These are phyloP conservation scores for Orbilia javanica DNA, from an alignment of 2,329 filamentous ascomycete species.

Conservation along the genomic window DNA sequence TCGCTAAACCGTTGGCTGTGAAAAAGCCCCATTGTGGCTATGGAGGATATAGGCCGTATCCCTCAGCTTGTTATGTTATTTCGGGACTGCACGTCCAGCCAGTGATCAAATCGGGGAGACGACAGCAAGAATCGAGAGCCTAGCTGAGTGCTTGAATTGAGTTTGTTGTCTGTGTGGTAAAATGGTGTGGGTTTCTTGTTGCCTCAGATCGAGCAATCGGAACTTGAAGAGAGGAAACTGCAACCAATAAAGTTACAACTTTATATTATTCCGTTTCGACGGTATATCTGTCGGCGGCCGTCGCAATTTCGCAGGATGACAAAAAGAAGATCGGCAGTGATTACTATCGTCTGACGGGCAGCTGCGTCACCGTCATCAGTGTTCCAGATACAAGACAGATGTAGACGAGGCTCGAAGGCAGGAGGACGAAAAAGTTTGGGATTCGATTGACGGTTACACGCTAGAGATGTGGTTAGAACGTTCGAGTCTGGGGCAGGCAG, in stretches of 20 bases:
- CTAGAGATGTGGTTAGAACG: not conserved
- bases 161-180: slow-evolving; percentile 19
- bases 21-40: slow-evolving; percentile 49
- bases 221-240: not conserved
- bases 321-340: not conserved
- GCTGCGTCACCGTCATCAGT: slow-evolving; percentile 12
- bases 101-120: not conserved
- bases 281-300: no score
- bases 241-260: no score
- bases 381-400: not conserved
- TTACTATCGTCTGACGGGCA: slow-evolving; percentile 15
- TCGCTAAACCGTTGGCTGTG: slow-evolving; percentile 49
- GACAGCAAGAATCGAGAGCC: no score
- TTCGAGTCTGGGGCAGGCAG: not conserved
- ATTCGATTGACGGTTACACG: slow-evolving; percentile 13
- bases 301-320: not conserved
- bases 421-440: not conserved
- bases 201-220: not conserved
- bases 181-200: not conserved
- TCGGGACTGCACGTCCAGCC: no score
- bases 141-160: no score
- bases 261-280: no score
- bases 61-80: not conserved
- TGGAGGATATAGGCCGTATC: not conserved
- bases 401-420: not conserved